Base-by-base conservation (phyloP, 768 basidiomycete genomes). In the Kwoniella sp. region DNA sequence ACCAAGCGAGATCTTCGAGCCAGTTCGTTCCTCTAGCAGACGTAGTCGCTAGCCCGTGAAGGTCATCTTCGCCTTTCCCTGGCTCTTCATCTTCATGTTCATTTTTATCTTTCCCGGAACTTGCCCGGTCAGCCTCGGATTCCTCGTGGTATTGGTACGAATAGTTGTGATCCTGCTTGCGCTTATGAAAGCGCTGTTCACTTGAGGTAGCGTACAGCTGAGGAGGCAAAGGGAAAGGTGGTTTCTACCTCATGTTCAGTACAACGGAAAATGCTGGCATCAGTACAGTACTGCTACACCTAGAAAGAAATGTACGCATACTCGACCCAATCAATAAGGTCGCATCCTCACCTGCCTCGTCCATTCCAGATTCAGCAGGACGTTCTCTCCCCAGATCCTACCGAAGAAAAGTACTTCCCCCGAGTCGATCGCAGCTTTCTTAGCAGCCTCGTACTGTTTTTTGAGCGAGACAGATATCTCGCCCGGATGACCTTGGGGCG, bases 321-420 rank as follows among this genome's bases (percentile, higher is more conserved):
- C 25, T 23, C 51, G 17, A 26, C 17, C 17, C 28, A 15, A 8
- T 54, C 53, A 20, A 8, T 54, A 15, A 29, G 47, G 17, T 25
- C 47, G 47, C 23, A 23, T 20, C 8, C 65, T 61, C 41, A 66
- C 65, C 30, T 55, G 28, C 17, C 54, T 54, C 7, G 65, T 66
- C 58, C 58, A 66, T 29, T 60, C 65, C 25, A 61, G 17, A 47
- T 59, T 38, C 26, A 8, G 8, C 13, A 66, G 26, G 17, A 66
- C 31, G 29, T 58, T 66, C n/a, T 61, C 65, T 3, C 41, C 65
- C 41, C 45, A 66, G 11, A 66, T 61, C 30, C 65, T 55, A 28
- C 58, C 65, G 30, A 23, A 66, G 23, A 66, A 60, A 25, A 66
- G 37, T n/a, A 66, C 37, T 26, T 66, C 65, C 5, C 47, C 45